Percentiles rank a stretch among this genome's conserved stretches.
Conservation (phyloP, 1,139 yeast species). For the Sugiyamaella novakii region DNA sequence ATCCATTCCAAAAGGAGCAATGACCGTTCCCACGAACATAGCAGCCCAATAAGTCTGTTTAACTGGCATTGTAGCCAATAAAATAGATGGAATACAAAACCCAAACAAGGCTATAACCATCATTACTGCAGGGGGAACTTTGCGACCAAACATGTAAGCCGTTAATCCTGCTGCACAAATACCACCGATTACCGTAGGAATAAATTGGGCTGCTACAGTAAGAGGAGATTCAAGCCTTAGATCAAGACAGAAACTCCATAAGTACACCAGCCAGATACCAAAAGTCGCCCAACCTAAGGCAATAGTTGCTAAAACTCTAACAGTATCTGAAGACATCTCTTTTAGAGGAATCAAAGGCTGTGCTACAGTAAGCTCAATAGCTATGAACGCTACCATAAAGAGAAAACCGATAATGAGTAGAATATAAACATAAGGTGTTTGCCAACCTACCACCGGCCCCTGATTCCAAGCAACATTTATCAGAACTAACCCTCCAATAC, state of each 20-base stretch:
- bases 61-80: constrained; percentile 51
- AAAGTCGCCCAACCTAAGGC: constrained; percentile 64
- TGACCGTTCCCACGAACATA: constrained; percentile 49
- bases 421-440: constrained; percentile 51
- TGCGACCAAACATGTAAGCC: constrained; percentile 44
- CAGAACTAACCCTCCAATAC: constrained; percentile 52
- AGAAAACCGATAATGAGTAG: constrained; percentile 53
- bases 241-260: constrained; percentile 44
- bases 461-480: constrained; percentile 61
- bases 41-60: constrained; percentile 57
- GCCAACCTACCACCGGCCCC: constrained; percentile 64
- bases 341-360: constrained; percentile 53
- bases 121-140: constrained; percentile 47
- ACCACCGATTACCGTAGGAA: constrained; percentile 45
- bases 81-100: constrained; percentile 47
- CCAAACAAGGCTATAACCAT: constrained; percentile 51
- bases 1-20: constrained; percentile 62
- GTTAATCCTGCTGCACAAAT: constrained; percentile 51
- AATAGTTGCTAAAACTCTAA: constrained; percentile 52
- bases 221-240: constrained; percentile 45
- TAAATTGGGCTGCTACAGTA: constrained; percentile 45
- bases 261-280: constrained; percentile 59
- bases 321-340: constrained; percentile 48
- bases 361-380: constrained; percentile 44
- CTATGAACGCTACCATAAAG: constrained; percentile 44